Evolutionary conservation across 2,329 filamentous ascomycete species (phyloP).

Genomic region (Trichoderma koningiopsis): DNA sequence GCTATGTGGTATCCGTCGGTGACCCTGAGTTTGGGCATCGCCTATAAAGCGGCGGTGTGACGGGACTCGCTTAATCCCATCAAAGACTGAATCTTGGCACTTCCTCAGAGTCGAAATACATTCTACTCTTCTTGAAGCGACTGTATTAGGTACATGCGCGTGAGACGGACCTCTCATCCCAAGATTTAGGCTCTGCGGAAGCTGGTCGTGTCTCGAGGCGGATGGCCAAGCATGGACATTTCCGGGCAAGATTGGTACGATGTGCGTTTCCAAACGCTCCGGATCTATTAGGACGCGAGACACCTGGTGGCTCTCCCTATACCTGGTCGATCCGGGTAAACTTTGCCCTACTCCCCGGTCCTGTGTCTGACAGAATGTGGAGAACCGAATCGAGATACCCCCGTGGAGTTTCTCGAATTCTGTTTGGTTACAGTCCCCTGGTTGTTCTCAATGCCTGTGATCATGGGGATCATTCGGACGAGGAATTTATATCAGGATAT

Average conservation of each 20-base stretch:
- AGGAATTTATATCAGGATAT: background rate
- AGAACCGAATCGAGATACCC: constrained; percentile 6
- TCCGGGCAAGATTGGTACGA: background rate
- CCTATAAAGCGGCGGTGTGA: constrained; percentile 2
- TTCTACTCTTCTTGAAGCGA: background rate
- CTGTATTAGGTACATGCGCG: background rate
- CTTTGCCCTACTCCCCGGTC: background rate
- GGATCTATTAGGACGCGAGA: background rate
- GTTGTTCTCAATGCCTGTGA: background rate
- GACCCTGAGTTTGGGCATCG: background rate
- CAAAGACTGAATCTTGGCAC: background rate
- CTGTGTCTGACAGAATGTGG: constrained; percentile 3
- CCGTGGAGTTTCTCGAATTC: background rate
- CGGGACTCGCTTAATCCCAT: background rate
- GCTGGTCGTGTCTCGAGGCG: background rate
- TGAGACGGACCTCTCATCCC: background rate
- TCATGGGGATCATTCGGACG: background rate
- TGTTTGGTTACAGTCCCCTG: background rate
- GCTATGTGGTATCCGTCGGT: background rate
- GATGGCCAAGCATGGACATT: background rate
- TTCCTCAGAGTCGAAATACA: background rate
- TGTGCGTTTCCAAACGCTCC: background rate
- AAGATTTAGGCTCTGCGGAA: background rate
- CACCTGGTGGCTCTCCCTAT: background rate
- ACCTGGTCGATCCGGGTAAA: background rate